Base-by-base conservation (phyloP, 108 stramenopile genomes). In the Nannochloropsis oceanica region DNA sequence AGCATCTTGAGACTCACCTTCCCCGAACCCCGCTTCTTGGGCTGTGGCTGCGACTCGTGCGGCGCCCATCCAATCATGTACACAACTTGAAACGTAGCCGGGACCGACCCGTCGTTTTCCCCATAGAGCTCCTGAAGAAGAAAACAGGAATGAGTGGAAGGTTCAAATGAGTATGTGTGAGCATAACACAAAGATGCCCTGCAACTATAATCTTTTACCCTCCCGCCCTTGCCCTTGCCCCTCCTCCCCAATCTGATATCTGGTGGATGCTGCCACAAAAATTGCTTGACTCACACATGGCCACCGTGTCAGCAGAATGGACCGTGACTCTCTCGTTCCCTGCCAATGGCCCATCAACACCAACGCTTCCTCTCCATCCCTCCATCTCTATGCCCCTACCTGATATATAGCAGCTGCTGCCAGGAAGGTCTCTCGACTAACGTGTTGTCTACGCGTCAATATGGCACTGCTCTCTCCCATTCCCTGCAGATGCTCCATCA, bases 61-160 rank as follows among this genome's bases (percentile, higher is more conserved):
- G 96, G 96, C 82, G 94, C 94, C 98, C 98, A 99, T 26, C 97
- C 98, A 87, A 99, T 99, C 82, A 95, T 96, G 90, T 94, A 99
- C 25, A 97, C 83, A 24, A 89, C 83, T 80, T 96, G 14, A 26
- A 91, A 91, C 13, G 90, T 91, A 11, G 90, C 90, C 24, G 59
- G 73, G 7, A 91, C 44, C 1, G 84, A 88, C 27, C 92, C 93
- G 14, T 90, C 90, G 44, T 91, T 90, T 79, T 90, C 79, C 43
- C 89, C 89, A 87, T 92, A 97, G 89, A 96, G 89, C 85, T 94
- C 87, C 84, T n/a, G 26, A 44, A 7, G 25, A 25, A 8, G 25
- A 44, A 44, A 24, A 43, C 27, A 22, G 42, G 43, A 0, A 84
- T 22, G 11, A 85, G 10, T 22, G 79, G 5, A 20, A 12, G 11